Evolutionary conservation across 2,329 filamentous ascomycete species (phyloP).

Genomic region (Grosmannia huntii): DNA sequence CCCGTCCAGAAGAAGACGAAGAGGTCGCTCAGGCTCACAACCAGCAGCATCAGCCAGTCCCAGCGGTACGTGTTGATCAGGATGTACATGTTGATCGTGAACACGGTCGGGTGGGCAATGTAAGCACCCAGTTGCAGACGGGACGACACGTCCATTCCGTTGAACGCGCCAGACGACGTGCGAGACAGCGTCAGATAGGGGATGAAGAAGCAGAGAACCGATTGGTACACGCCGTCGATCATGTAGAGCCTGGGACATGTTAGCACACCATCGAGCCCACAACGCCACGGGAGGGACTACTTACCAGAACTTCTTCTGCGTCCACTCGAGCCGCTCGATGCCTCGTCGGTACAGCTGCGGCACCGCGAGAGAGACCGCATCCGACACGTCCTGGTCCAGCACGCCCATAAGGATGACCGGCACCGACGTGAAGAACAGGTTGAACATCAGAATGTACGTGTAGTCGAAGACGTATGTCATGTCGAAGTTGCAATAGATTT

Average conservation of each 20-base stretch:
- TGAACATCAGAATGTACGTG: slow-evolving; percentile 94
- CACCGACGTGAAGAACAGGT: slow-evolving; percentile 89
- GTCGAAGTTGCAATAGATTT: slow-evolving; percentile 91
- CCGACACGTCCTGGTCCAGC: slow-evolving; percentile 90
- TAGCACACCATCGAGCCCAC: neutral
- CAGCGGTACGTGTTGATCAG: slow-evolving; percentile 93
- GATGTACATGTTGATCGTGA: slow-evolving; percentile 89
- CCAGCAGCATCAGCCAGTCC: slow-evolving; percentile 89
- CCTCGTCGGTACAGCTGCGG: slow-evolving; percentile 91
- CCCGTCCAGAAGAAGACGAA: slow-evolving; percentile 96
- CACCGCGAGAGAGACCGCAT: slow-evolving; percentile 84
- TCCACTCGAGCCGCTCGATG: slow-evolving; percentile 95
- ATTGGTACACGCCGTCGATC: slow-evolving; percentile 90
- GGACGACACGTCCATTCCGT: slow-evolving; percentile 65
- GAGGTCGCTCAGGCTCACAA: slow-evolving; percentile 69
- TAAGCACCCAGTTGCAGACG: slow-evolving; percentile 77
- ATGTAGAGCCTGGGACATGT: slow-evolving; percentile 64
- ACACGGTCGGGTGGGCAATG: slow-evolving; percentile 69
- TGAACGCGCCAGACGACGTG: slow-evolving; percentile 56
- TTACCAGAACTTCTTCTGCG: slow-evolving; percentile 89
- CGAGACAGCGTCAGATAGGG: slow-evolving; percentile 67
- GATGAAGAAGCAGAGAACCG: slow-evolving; percentile 84
- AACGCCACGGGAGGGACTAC: neutral
- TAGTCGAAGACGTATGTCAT: slow-evolving; percentile 96
- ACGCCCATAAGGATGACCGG: slow-evolving; percentile 94